Evolutionary conservation across 768 basidiomycete genomes (phyloP).

Genomic region (Boletus barrowsii): DNA sequence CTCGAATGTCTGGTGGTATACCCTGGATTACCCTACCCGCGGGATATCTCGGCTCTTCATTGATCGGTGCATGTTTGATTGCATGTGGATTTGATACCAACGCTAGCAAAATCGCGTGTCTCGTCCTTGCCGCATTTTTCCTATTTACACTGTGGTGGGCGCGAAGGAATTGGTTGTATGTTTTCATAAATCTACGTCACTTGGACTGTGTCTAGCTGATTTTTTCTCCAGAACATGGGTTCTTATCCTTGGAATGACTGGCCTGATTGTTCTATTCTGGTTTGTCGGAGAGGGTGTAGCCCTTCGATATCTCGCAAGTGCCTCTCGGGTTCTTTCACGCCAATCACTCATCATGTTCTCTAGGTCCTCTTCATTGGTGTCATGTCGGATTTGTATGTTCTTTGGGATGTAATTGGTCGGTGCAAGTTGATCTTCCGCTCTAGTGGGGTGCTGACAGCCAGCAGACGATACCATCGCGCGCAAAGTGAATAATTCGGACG

Average conservation of each 20-base stretch:
- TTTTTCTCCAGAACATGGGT: conserved; percentile 59
- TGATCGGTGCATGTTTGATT: conserved; percentile 86
- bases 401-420: conserved; percentile 85
- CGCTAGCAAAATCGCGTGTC: conserved; percentile 79
- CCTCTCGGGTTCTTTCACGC: neutral
- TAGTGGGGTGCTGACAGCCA: neutral
- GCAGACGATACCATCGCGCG: conserved; percentile 80
- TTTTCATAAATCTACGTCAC: neutral
- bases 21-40: conserved; percentile 77
- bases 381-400: conserved; percentile 84
- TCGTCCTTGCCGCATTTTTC: conserved; percentile 83
- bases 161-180: conserved; percentile 68
- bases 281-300: conserved; percentile 74
- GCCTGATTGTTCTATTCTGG: conserved; percentile 79
- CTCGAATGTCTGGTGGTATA: conserved; percentile 84
- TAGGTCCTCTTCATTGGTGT: conserved; percentile 80
- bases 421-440: neutral
- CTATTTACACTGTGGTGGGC: conserved; percentile 90
- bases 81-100: conserved; percentile 87
- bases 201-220: neutral
- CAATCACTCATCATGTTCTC: neutral
- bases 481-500: conserved; percentile 86
- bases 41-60: conserved; percentile 82
- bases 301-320: conserved; percentile 68
- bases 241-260: conserved; percentile 76